Percentiles rank a stretch among this genome's conserved stretches.
Conservation (phyloP, 768 basidiomycete genomes). For the Lyophyllum atratum region DNA sequence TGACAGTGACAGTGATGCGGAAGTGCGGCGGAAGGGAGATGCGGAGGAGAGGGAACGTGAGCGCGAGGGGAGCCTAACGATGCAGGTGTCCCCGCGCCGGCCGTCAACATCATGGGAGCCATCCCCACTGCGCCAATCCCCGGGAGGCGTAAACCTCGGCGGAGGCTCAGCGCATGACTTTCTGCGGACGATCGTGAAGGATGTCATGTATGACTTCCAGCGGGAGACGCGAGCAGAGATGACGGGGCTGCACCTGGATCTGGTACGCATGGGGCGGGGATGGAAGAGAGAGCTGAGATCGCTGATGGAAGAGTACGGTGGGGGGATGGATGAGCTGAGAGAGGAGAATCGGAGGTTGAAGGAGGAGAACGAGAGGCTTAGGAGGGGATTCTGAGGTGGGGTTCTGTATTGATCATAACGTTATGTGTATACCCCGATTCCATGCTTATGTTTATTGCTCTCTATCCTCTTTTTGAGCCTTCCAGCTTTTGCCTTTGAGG, state of each 20-base stretch:
- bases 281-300: slow-evolving; percentile 68
- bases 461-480: too few species aligned
- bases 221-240: slow-evolving; percentile 71
- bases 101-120: slow-evolving; percentile 38
- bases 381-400: slow-evolving; percentile 30
- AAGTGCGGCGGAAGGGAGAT: slow-evolving; percentile 21
- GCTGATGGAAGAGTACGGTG: slow-evolving; percentile 61
- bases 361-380: slow-evolving; percentile 68
- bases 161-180: slow-evolving; percentile 53
- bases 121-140: slow-evolving; percentile 39
- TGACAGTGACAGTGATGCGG: slow-evolving; percentile 23
- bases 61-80: slow-evolving; percentile 41
- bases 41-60: slow-evolving; percentile 27
- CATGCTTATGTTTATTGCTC: not conserved
- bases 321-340: slow-evolving; percentile 57
- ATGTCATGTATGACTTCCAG: slow-evolving; percentile 75
- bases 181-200: slow-evolving; percentile 63
- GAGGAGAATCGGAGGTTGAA: slow-evolving; percentile 69
- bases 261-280: slow-evolving; percentile 68
- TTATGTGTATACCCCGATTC: not conserved
- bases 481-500: too few species aligned
- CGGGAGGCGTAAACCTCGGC: slow-evolving; percentile 17
- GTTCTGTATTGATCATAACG: not conserved
- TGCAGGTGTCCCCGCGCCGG: slow-evolving; percentile 63
- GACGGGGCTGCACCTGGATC: slow-evolving; percentile 72